A percentile compares a stretch with the other conserved stretches of the same genome.
Conservation (phyloP, 2,329 filamentous ascomycete genomes). For the Trichoderma aggressivum region DNA sequence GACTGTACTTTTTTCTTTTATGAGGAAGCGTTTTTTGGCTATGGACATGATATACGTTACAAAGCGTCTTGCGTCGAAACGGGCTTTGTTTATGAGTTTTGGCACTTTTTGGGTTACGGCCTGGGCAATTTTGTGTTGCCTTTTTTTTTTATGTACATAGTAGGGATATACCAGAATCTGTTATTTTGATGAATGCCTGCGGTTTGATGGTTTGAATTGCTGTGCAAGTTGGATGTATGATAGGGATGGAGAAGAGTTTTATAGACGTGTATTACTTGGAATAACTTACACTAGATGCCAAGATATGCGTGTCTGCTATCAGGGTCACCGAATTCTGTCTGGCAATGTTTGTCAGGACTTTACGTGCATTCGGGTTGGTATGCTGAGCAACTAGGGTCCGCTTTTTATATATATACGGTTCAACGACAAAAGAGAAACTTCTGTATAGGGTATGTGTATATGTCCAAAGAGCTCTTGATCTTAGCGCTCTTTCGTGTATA, state of each 20-base stretch:
- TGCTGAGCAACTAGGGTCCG: too few relatives aligned
- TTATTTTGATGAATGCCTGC: neutral
- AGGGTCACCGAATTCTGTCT: neutral
- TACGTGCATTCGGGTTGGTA: neutral
- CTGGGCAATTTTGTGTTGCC: neutral
- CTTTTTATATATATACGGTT: too few relatives aligned
- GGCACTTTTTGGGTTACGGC: neutral
- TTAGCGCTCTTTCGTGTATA: neutral
- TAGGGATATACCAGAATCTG: neutral
- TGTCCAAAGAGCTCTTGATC: neutral
- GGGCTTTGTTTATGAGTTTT: neutral
- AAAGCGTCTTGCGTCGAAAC: neutral
- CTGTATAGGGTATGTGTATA: neutral
- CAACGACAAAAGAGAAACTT: neutral
- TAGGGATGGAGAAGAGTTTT: neutral
- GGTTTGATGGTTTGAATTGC: neutral
- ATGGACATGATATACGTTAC: neutral
- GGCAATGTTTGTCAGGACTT: neutral
- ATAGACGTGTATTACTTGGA: neutral
- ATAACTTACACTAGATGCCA: neutral
- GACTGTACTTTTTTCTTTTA: neutral
- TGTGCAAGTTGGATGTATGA: neutral
- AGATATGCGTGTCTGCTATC: fast-evolving
- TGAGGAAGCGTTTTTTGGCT: neutral
- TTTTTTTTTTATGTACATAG: neutral